A percentile compares a stretch with the other conserved stretches of the same genome.
Evolutionary conservation across 306 rosid genomes (phyloP).

Genomic region (Prunus armeniaca): DNA sequence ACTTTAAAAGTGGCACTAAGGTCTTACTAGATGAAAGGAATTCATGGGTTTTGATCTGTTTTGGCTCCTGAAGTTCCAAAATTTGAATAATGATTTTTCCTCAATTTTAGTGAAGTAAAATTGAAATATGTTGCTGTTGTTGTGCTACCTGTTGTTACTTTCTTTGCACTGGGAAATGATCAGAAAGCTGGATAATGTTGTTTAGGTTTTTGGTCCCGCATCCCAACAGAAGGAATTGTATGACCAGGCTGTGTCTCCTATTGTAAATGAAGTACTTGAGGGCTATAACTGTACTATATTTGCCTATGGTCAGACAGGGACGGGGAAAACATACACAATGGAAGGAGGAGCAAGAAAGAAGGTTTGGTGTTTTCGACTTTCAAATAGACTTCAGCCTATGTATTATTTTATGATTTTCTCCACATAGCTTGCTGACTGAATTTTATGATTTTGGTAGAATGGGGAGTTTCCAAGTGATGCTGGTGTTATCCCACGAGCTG

Average conservation of each 20-base stretch:
- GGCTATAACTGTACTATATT: constrained; percentile 98
- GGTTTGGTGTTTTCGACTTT: constrained; percentile 37
- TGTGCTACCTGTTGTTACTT: constrained; percentile 3
- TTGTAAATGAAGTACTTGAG: constrained; percentile 94
- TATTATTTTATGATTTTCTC: background rate
- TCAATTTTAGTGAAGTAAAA: background rate
- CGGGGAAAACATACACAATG: constrained; percentile 98
- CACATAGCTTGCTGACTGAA: constrained; percentile 4
- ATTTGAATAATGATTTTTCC: background rate
- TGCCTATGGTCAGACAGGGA: constrained; percentile 98
- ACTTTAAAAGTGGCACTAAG: background rate
- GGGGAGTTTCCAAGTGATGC: constrained; percentile 99
- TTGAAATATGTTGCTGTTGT: background rate
- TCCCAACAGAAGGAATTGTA: constrained; percentile 89
- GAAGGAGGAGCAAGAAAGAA: constrained; percentile 99
- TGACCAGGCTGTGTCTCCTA: constrained; percentile 95
- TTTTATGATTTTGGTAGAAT: constrained; percentile 49
- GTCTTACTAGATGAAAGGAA: background rate
- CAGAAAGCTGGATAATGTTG: constrained; percentile 33
- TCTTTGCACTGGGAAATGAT: constrained; percentile 7
- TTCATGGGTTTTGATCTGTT: background rate
- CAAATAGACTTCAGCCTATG: background rate
- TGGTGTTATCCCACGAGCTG: constrained; percentile 98
- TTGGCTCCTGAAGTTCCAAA: background rate
- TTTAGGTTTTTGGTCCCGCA: constrained; percentile 86